Conservation (phyloP, 2,329 filamentous ascomycete species). For the Didymellaceae sp. region DNA sequence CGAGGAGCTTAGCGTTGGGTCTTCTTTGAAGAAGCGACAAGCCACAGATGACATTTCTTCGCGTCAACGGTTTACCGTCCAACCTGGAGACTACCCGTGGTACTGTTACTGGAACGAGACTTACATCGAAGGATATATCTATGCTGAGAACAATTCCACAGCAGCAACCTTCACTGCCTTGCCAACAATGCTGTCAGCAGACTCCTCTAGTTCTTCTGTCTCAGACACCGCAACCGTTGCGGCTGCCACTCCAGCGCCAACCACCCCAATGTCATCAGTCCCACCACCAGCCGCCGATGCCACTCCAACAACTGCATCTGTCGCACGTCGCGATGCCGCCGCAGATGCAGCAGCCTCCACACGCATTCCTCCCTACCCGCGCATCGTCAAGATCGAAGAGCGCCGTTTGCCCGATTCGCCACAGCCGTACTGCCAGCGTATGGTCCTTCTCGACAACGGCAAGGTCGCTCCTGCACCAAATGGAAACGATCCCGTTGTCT, state of each 20-base stretch:
- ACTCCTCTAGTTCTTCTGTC: constrained; percentile 23
- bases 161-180: constrained; percentile 41
- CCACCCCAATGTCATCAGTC: constrained; percentile 5
- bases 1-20: constrained; percentile 43
- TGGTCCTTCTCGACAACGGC: constrained; percentile 64
- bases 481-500: constrained; percentile 44
- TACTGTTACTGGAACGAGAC: constrained; percentile 75
- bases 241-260: constrained; percentile 16
- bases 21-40: constrained; percentile 28
- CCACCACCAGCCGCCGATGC: constrained; percentile 16
- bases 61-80: constrained; percentile 52
- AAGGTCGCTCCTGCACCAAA: constrained; percentile 48
- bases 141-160: constrained; percentile 61
- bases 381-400: constrained; percentile 70
- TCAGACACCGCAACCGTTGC: constrained; percentile 18
- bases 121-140: constrained; percentile 71
- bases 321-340: constrained; percentile 21
- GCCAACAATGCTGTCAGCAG: constrained; percentile 31
- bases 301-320: constrained; percentile 16
- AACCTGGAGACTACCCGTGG: constrained; percentile 69
- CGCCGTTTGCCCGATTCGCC: constrained; percentile 59
- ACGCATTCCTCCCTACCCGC: constrained; percentile 56
- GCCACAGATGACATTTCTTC: constrained; percentile 25
- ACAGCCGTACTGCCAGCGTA: constrained; percentile 69
- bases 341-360: constrained; percentile 27